Evolutionary conservation across 2,329 filamentous ascomycete genomes (phyloP).

Genomic region (Hypoxylon sp.): DNA sequence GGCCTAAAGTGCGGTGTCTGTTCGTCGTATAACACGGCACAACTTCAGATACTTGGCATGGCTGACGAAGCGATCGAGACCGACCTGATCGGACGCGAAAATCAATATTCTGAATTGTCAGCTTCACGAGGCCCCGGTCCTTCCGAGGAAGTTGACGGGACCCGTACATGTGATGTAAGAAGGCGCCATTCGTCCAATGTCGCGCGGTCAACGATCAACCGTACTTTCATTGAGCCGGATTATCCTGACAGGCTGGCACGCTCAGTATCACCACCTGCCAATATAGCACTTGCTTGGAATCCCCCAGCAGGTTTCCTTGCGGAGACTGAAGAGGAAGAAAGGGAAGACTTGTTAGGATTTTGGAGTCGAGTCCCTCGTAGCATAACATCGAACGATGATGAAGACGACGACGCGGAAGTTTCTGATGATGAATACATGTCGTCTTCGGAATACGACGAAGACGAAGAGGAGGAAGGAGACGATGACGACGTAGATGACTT

Average conservation of each 20-base stretch:
- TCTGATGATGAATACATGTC: conserved; percentile 47
- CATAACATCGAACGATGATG: conserved; percentile 54
- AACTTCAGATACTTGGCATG: conserved; percentile 70
- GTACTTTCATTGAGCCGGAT: conserved; percentile 34
- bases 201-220: conserved; percentile 37
- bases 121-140: conserved; percentile 30
- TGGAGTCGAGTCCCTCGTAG: conserved; percentile 65
- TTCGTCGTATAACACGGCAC: conserved; percentile 77
- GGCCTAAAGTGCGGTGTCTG: conserved; percentile 88
- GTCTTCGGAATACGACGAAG: conserved; percentile 58
- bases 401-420: conserved; percentile 51
- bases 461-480: conserved; percentile 64
- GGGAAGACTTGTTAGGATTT: conserved; percentile 69
- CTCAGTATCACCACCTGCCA: conserved; percentile 59
- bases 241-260: conserved; percentile 59
- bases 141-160: conserved; percentile 29
- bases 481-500: conserved; percentile 62
- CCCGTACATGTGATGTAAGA: conserved; percentile 47
- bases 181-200: conserved; percentile 54
- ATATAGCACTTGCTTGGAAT: conserved; percentile 42
- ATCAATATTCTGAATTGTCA: conserved; percentile 39
- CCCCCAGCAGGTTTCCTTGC: conserved; percentile 41
- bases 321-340: conserved; percentile 58
- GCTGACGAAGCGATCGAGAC: conserved; percentile 45
- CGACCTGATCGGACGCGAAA: conserved; percentile 39